These are phyloP conservation scores for Populus davidiana DNA, from an alignment of 345 rosid genomes.

Conservation along the genomic window DNA sequence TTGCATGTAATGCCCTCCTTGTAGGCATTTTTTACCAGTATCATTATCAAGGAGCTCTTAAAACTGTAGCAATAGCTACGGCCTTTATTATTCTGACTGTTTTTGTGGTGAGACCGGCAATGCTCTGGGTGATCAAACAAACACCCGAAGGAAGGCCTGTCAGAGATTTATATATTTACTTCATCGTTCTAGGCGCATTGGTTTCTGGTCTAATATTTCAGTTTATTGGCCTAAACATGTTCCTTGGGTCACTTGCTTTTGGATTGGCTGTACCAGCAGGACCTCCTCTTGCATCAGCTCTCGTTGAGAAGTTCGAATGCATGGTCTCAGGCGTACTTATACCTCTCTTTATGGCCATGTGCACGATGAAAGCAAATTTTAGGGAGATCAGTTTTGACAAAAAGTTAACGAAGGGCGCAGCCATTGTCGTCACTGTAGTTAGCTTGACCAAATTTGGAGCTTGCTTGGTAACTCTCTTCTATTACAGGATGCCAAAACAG, in stretches of 20 bases:
- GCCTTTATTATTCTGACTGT: background rate
- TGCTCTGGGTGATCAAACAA: slow-evolving; percentile 34
- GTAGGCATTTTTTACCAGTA: background rate
- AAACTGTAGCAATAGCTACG: background rate
- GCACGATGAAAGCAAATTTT: slow-evolving; percentile 28
- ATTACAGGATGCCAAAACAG: slow-evolving; percentile 5
- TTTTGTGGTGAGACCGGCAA: slow-evolving; percentile 22
- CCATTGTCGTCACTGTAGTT: background rate
- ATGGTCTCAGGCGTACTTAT: slow-evolving; percentile 28
- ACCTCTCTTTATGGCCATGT: slow-evolving; percentile 23
- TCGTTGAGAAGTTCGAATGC: slow-evolving; percentile 31
- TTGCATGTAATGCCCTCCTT: too few relatives aligned
- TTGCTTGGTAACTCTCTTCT: slow-evolving; percentile 21
- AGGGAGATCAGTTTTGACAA: background rate
- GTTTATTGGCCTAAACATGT: background rate
- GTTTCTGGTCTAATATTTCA: slow-evolving; percentile 8
- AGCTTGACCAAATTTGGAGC: slow-evolving; percentile 8
- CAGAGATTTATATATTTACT: slow-evolving; percentile 7
- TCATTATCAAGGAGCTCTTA: too few relatives aligned
- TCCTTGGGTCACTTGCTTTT: slow-evolving; percentile 25
- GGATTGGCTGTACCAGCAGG: slow-evolving; percentile 48
- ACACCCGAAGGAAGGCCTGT: slow-evolving; percentile 37
- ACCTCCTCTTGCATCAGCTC: slow-evolving; percentile 41
- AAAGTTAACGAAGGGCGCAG: background rate
- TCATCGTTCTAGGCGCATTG: slow-evolving; percentile 14